phyloP scores from a whole-genome alignment of 2,329 filamentous ascomycete species.

The Pseudonectria buxi region DNA sequence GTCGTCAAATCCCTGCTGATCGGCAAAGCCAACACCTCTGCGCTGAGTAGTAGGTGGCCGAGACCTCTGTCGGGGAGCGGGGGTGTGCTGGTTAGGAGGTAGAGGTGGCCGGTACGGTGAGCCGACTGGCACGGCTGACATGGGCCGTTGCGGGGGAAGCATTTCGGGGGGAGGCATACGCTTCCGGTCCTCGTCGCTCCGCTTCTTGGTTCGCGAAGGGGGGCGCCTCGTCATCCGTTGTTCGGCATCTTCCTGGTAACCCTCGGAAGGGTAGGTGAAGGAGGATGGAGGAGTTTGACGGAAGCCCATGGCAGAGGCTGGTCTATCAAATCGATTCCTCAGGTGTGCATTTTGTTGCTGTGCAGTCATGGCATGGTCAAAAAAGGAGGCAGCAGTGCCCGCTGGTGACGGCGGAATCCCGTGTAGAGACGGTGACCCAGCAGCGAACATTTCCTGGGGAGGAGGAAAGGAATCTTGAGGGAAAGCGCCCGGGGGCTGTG shows the following conservation, averaged over 20 bases:
- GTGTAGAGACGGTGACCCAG: conserved; percentile 19
- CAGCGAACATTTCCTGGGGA: conserved; percentile 19
- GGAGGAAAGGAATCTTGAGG: conserved; percentile 27
- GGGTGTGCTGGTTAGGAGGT: conserved; percentile 16
- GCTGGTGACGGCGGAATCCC: conserved; percentile 24
- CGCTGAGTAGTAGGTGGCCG: conserved; percentile 23
- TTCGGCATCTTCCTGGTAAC: conserved; percentile 35
- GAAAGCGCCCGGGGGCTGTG: conserved; percentile 13
- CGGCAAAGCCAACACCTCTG: conserved; percentile 27
- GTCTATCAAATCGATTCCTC: conserved; percentile 30
- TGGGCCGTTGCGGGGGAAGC: conserved; percentile 26
- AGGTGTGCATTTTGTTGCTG: conserved; percentile 24
- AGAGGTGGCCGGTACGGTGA: conserved; percentile 25
- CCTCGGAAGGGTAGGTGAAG: conserved; percentile 30
- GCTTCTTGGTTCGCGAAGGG: conserved; percentile 34
- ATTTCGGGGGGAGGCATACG: conserved; percentile 43
- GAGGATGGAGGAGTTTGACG: conserved; percentile 21
- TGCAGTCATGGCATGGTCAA: conserved; percentile 21
- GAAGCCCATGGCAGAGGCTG: conserved; percentile 36
- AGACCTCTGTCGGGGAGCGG: conserved; percentile 21
- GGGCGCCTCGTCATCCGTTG: conserved; percentile 32
- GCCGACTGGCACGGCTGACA: conserved; percentile 25
- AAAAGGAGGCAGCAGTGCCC: conserved; percentile 23
- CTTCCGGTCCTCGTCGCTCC: conserved; percentile 36
- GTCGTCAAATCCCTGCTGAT: conserved; percentile 30